These are phyloP conservation scores for Candida endomychidarum DNA, from an alignment of 805 yeast species.

Conservation along the genomic window DNA sequence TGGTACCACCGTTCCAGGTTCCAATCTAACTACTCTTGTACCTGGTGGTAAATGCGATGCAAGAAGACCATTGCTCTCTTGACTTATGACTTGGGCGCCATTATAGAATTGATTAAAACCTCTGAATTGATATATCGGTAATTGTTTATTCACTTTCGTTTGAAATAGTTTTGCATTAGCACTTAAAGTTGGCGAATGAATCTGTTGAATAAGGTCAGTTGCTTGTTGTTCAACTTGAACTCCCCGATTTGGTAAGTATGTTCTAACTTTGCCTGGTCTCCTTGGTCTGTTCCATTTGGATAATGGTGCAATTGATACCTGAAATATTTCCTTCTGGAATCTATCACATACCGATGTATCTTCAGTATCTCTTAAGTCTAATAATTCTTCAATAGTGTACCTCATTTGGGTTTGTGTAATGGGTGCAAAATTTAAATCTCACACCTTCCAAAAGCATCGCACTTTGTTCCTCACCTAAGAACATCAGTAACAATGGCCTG, in stretches of 20 bases:
- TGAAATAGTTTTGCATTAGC: background rate
- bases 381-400: conserved; percentile 3
- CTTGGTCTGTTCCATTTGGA: too few relatives aligned
- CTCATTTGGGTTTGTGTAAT: conserved; percentile 6
- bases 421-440: conserved; percentile 5
- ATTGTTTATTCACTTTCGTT: background rate
- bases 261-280: background rate
- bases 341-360: background rate
- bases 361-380: background rate
- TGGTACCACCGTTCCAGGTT: conserved; percentile 29
- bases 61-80: conserved; percentile 1
- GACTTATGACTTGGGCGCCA: conserved; percentile 2
- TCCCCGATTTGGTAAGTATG: background rate
- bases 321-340: too few relatives aligned
- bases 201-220: background rate
- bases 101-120: conserved; percentile 2
- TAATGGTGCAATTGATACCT: too few relatives aligned
- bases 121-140: background rate
- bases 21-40: conserved; percentile 18
- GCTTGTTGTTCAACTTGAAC: conserved; percentile 1
- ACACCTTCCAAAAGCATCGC: background rate
- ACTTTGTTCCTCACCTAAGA: background rate
- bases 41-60: conserved; percentile 13
- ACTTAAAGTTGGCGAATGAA: too few relatives aligned
- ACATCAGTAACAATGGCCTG: conserved; percentile 46